phyloP scores from a whole-genome alignment of 768 basidiomycete species.

The Tylopilus subfusipes region DNA sequence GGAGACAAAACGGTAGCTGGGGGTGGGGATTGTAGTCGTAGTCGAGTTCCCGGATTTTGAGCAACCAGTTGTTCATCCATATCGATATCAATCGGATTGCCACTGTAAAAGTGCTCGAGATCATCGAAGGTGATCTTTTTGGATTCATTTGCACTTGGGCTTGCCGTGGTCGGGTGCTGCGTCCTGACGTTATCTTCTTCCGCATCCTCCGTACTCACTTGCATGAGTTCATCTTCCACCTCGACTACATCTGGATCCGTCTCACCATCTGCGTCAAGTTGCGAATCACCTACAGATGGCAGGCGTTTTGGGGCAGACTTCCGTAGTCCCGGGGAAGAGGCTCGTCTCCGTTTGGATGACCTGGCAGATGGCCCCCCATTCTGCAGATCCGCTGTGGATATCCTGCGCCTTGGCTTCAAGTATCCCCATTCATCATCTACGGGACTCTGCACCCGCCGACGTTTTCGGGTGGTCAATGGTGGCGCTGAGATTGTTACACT shows the following conservation, averaged over 20 bases:
- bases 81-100: slow-evolving; percentile 31
- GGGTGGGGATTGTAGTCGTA: slow-evolving; percentile 1
- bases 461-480: slow-evolving; percentile 20
- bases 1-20: background rate
- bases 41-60: slow-evolving; percentile 1
- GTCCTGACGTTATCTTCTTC: slow-evolving; percentile 13
- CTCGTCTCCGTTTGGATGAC: slow-evolving; percentile 24
- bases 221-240: slow-evolving; percentile 34
- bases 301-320: slow-evolving; percentile 16
- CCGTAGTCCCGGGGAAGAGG: slow-evolving; percentile 27
- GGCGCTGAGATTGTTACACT: slow-evolving; percentile 23
- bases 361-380: background rate
- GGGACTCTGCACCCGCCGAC: slow-evolving; percentile 17
- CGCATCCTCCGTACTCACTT: slow-evolving; percentile 18
- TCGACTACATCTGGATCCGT: slow-evolving; percentile 37
- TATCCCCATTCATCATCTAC: slow-evolving; percentile 7
- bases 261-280: slow-evolving; percentile 32
- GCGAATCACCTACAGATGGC: slow-evolving; percentile 27
- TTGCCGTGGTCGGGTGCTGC: background rate
- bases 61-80: slow-evolving; percentile 11
- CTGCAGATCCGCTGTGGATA: slow-evolving; percentile 10
- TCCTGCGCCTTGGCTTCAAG: slow-evolving; percentile 10
- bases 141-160: background rate
- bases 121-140: slow-evolving; percentile 25
- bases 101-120: slow-evolving; percentile 29